Conservation (phyloP, 495 filamentous ascomycete genomes). For the Hypoxylon fragiforme region DNA sequence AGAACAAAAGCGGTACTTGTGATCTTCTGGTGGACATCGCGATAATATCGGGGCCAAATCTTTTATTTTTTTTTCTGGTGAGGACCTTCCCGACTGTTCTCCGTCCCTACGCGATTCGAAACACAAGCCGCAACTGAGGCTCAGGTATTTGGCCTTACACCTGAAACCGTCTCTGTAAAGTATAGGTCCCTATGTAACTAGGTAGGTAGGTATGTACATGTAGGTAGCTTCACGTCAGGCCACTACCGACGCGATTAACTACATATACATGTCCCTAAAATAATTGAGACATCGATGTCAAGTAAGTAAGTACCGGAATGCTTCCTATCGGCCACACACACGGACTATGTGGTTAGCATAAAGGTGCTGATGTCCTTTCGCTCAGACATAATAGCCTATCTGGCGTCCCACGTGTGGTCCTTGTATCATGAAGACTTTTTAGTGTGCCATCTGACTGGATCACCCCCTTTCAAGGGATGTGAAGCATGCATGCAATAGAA, state of each 20-base stretch:
- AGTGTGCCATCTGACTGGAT: conserved; percentile 20
- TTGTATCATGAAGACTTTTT: conserved; percentile 4
- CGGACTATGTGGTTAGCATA: conserved; percentile 1
- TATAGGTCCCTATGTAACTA: no score
- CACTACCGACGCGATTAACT: no score
- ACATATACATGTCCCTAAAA: not conserved
- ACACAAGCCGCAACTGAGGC: conserved; percentile 27
- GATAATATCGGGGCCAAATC: conserved; percentile 10
- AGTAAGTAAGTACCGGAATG: not conserved
- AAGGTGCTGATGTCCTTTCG: conserved; percentile 4
- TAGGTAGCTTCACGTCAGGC: no score
- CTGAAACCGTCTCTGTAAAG: conserved; percentile 24
- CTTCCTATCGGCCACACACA: not conserved
- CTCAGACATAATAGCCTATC: conserved; percentile 11
- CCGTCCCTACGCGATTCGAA: no score
- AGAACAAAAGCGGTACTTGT: no score
- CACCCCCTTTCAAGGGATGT: conserved; percentile 17
- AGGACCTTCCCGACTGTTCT: no score
- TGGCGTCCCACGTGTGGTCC: conserved; percentile 13
- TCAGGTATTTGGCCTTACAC: conserved; percentile 17
- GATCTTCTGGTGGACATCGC: not conserved
- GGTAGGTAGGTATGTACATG: no score
- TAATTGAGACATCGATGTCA: no score
- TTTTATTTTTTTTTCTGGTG: not conserved
- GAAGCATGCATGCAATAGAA: conserved; percentile 23